phyloP scores from a whole-genome alignment of 1,139 yeast species.

The Diutina catenulata region DNA sequence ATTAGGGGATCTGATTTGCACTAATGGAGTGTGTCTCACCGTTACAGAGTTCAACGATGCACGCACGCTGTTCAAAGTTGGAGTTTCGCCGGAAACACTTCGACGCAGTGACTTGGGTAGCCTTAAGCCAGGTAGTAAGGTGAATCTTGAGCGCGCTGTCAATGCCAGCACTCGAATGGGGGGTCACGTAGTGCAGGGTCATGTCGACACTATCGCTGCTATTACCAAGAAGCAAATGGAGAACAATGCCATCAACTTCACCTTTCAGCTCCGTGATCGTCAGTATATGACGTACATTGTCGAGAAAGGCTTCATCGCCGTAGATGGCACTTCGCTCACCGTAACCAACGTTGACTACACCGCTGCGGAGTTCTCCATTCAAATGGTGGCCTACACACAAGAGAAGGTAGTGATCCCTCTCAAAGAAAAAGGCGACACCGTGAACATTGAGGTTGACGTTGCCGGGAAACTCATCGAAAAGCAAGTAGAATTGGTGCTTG shows the following conservation, averaged over 20 bases:
- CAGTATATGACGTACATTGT: constrained; percentile 66
- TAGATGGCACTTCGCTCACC: constrained; percentile 93
- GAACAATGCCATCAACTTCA: constrained; percentile 69
- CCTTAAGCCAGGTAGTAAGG: constrained; percentile 44
- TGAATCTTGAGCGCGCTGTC: constrained; percentile 88
- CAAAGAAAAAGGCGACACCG: constrained; percentile 50
- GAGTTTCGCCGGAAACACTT: constrained; percentile 87
- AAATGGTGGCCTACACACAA: constrained; percentile 91
- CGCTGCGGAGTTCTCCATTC: constrained; percentile 56
- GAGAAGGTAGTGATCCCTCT: constrained; percentile 61
- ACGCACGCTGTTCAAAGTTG: constrained; percentile 60
- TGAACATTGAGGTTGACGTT: constrained; percentile 88
- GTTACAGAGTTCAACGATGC: constrained; percentile 67
- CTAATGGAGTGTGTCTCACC: constrained; percentile 87
- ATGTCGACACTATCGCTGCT: constrained; percentile 79
- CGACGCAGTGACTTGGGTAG: constrained; percentile 67
- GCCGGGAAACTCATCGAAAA: constrained; percentile 87
- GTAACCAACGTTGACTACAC: constrained; percentile 62
- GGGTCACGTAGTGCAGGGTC: constrained; percentile 97
- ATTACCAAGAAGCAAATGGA: constrained; percentile 47
- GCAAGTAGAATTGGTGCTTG: constrained; percentile 53
- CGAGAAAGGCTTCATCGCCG: constrained; percentile 83
- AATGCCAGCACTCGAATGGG: constrained; percentile 76
- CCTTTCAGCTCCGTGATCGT: constrained; percentile 61
- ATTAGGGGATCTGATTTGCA: constrained; percentile 84